Percentiles rank a stretch among this genome's conserved stretches.
Conservation (phyloP, 2,329 filamentous ascomycete genomes). For the Corniculantispora saksenae region DNA sequence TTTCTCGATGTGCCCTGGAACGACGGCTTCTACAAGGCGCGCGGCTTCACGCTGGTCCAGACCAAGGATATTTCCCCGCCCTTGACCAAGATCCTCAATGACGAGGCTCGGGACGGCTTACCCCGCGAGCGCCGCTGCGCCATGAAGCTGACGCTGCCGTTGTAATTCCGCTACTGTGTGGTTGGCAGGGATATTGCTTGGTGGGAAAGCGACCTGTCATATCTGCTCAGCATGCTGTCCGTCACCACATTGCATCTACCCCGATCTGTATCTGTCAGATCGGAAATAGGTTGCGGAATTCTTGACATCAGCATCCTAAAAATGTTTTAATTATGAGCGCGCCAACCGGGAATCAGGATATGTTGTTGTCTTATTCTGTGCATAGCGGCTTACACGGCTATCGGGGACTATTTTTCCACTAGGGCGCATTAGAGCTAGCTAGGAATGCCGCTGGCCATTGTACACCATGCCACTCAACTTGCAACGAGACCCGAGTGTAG, state of each 20-base stretch:
- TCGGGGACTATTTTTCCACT: neutral
- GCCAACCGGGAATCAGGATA: neutral
- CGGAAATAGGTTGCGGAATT: neutral
- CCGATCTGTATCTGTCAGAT: neutral
- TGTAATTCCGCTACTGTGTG: neutral
- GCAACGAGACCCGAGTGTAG: neutral
- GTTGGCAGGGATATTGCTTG: too few relatives aligned
- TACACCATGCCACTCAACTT: neutral
- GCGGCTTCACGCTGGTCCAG: slow-evolving; percentile 16
- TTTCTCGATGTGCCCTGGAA: slow-evolving; percentile 22
- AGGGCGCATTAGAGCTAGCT: neutral
- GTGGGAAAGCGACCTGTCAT: too few relatives aligned
- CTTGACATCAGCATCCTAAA: too few relatives aligned
- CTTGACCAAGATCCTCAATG: neutral
- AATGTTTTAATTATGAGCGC: neutral
- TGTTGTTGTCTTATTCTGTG: neutral
- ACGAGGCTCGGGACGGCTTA: slow-evolving; percentile 1
- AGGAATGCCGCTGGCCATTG: neutral
- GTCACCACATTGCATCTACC: neutral
- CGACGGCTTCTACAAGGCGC: slow-evolving; percentile 18
- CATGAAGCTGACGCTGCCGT: slow-evolving; percentile 1
- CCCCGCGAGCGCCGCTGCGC: slow-evolving; percentile 15
- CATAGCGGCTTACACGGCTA: neutral
- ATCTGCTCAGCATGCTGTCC: neutral
- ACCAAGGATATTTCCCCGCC: neutral